phyloP scores from a whole-genome alignment of 306 rosid genomes.

The Lathyrus tuberosus region DNA sequence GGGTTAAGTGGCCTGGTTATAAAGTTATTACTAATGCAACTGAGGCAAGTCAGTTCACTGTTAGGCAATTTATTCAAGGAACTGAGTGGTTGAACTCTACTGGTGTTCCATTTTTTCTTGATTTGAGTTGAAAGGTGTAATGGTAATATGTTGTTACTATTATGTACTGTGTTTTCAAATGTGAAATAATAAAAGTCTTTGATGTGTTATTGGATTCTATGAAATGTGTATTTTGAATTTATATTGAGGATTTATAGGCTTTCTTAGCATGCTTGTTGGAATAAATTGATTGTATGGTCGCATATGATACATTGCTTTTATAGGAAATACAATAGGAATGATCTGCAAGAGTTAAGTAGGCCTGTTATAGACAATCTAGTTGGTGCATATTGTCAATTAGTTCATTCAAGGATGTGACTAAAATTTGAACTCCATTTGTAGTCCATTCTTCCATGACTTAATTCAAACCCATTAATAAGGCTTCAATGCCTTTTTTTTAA shows the following conservation, averaged over 20 bases:
- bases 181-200: neutral
- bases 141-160: neutral
- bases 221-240: neutral
- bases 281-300: neutral
- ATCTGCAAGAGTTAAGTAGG: neutral
- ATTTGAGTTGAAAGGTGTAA: slow-evolving; percentile 44
- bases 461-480: no score
- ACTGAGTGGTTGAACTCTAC: slow-evolving; percentile 67
- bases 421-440: no score
- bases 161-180: neutral
- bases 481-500: no score
- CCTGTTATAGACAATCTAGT: neutral
- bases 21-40: slow-evolving; percentile 57
- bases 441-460: no score
- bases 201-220: neutral
- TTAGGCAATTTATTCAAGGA: slow-evolving; percentile 62
- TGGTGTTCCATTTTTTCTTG: slow-evolving; percentile 52
- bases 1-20: slow-evolving; percentile 87
- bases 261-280: neutral
- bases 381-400: no score
- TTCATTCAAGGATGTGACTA: no score
- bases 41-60: slow-evolving; percentile 72
- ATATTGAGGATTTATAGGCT: neutral
- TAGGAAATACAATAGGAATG: neutral
- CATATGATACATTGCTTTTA: neutral